Conservation (phyloP, 768 basidiomycete species). For the Phlebiopsis gigantea region DNA sequence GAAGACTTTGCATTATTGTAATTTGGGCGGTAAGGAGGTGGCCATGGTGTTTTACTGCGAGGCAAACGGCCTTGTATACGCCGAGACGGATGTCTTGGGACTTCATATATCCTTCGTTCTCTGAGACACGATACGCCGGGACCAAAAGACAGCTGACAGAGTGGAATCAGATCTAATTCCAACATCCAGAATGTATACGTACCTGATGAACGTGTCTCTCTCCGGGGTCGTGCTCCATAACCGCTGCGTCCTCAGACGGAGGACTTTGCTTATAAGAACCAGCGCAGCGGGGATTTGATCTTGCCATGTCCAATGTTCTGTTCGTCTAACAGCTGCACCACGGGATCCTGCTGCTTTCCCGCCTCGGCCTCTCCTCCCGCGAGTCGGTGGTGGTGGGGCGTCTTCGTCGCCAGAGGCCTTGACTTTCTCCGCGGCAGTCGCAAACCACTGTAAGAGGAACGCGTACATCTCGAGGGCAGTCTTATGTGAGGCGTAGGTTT, state of each 20-base stretch:
- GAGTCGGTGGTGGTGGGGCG: slow-evolving; percentile 39
- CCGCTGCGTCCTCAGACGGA: slow-evolving; percentile 63
- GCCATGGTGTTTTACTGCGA: slow-evolving; percentile 86
- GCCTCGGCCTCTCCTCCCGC: slow-evolving; percentile 53
- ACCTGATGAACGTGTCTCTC: slow-evolving; percentile 83
- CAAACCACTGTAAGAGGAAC: slow-evolving; percentile 92
- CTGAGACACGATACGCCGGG: slow-evolving; percentile 82
- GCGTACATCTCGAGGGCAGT: slow-evolving; percentile 83
- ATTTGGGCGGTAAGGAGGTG: slow-evolving; percentile 84
- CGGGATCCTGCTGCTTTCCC: slow-evolving; percentile 46
- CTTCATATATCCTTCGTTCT: slow-evolving; percentile 90
- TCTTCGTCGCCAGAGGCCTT: slow-evolving; percentile 45
- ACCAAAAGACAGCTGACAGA: slow-evolving; percentile 74
- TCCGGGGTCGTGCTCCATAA: slow-evolving; percentile 91
- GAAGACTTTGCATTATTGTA: slow-evolving; percentile 84
- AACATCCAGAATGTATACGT: slow-evolving; percentile 20
- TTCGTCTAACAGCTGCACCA: slow-evolving; percentile 35
- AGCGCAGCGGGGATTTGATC: slow-evolving; percentile 72
- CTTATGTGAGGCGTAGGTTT: slow-evolving; percentile 59
- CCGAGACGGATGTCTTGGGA: slow-evolving; percentile 56
- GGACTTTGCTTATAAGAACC: slow-evolving; percentile 63
- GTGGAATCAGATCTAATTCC: neutral
- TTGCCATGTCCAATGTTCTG: slow-evolving; percentile 63
- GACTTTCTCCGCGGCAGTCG: slow-evolving; percentile 72
- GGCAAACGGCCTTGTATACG: slow-evolving; percentile 86